phyloP scores from a whole-genome alignment of 176 grass and related monocot genomes.

The bread wheat (Triticum aestivum) region IWGSC_CS_RefSeq_v2.1 NC_057803.1:719062358-719062857 shows the following conservation, averaged over 20 bases:
- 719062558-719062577: slow-evolving; percentile 28
- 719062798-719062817: not conserved
- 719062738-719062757: not conserved
- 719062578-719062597: slow-evolving; percentile 52
- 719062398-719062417: slow-evolving; percentile 75
- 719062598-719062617: slow-evolving; percentile 60
- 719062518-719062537: slow-evolving; percentile 28
- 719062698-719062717: not conserved
- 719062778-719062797: not conserved
- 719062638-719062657: slow-evolving; percentile 60
- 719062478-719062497: slow-evolving; percentile 66
- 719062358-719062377: not conserved
- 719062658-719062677: slow-evolving; percentile 51
- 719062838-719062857: not conserved
- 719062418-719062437: slow-evolving; percentile 62
- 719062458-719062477: slow-evolving; percentile 47
- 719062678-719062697: not conserved
- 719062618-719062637: slow-evolving; percentile 45
- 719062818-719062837: not conserved
- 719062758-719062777: not conserved
- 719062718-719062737: not conserved
- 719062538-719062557: slow-evolving; percentile 29
- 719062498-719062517: slow-evolving; percentile 26
- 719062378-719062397: slow-evolving; percentile 31
- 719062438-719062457: slow-evolving; percentile 45